phyloP scores from a whole-genome alignment of 2,329 filamentous ascomycete species.

The Leptographium wingfieldii region DNA sequence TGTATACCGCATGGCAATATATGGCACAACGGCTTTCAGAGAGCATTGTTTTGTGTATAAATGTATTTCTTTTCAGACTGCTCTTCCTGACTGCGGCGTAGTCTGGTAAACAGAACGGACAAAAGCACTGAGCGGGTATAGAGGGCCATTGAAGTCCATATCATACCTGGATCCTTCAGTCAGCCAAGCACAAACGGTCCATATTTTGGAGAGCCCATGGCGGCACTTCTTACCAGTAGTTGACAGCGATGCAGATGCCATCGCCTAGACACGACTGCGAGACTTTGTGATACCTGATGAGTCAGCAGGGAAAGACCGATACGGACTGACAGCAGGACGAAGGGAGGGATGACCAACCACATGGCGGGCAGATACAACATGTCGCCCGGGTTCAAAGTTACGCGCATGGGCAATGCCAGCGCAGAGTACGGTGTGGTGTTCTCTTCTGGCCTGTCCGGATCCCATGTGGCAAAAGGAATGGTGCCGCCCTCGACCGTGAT shows the following conservation, averaged over 20 bases:
- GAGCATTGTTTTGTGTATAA: neutral
- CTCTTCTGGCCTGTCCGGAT: constrained; percentile 46
- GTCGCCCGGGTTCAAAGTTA: constrained; percentile 59
- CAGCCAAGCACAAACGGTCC: constrained; percentile 2
- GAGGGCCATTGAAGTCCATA: constrained; percentile 59
- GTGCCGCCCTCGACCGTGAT: neutral
- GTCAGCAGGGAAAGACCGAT: neutral
- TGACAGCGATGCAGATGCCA: constrained; percentile 64
- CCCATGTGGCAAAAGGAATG: constrained; percentile 63
- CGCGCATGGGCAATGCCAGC: constrained; percentile 47
- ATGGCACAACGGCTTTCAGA: neutral
- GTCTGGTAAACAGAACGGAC: constrained; percentile 24
- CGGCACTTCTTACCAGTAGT: constrained; percentile 53
- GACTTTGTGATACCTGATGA: constrained; percentile 61
- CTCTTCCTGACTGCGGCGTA: neutral
- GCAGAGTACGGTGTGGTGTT: constrained; percentile 45
- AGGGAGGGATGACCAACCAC: constrained; percentile 38
- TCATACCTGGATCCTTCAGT: constrained; percentile 47
- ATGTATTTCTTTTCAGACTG: neutral
- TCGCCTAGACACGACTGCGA: constrained; percentile 56
- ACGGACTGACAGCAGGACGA: neutral
- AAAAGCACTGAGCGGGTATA: constrained; percentile 51
- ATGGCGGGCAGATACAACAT: constrained; percentile 73
- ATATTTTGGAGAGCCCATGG: neutral
- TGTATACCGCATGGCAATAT: neutral